Evolutionary conservation across 768 basidiomycete genomes (phyloP), one percentile per base, ranked within the genome.

Genomic region (Boletellus ananas): DNA sequence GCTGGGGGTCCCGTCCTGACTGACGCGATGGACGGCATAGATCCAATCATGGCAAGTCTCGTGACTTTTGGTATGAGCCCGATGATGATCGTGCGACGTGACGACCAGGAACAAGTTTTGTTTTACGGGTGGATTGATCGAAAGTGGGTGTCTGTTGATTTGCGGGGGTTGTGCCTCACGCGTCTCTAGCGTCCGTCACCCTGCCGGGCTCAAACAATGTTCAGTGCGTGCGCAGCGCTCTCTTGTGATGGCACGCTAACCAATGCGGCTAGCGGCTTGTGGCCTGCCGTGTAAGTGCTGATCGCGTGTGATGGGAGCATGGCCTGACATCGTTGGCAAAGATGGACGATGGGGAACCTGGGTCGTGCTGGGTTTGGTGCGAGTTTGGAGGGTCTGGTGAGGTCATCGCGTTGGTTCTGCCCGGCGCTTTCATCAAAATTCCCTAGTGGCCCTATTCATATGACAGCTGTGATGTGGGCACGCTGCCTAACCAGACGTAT

Each of bases 61-160:
- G 16, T 43, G 16, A 18, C 27, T 25, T 0, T 2, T 34, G 25
- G 13, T 44, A 18, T n/a, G 17, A 27, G 13, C 3, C 14, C 29
- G 8, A 29, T 29, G 12, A 4, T 25, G 35, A 13, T 17, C 57
- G 49, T 59, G 34, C 18, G 16, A 4, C 37, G 38, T 46, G 25
- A 38, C 21, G 40, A 35, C 29, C 6, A 70, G 72, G 78, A 85
- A 84, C 64, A 83, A 84, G 69, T 82, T 94, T 56, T 91, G 87
- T 66, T 90, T 91, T 63, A 88, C 87, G 10, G 85, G 85, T 6
- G 90, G 90, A 36, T 66, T 87, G 43, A 75, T 89, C 45, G 87
- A 82, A 69, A 61, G 66, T 68, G 21, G 16, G 46, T 18, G 56
- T 52, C 3, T 43, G 14, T 34, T 11, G 31, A 20, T 39, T 41